Base-by-base conservation (phyloP, 495 filamentous ascomycete species). In the Chaetomium cochliodes region DNA sequence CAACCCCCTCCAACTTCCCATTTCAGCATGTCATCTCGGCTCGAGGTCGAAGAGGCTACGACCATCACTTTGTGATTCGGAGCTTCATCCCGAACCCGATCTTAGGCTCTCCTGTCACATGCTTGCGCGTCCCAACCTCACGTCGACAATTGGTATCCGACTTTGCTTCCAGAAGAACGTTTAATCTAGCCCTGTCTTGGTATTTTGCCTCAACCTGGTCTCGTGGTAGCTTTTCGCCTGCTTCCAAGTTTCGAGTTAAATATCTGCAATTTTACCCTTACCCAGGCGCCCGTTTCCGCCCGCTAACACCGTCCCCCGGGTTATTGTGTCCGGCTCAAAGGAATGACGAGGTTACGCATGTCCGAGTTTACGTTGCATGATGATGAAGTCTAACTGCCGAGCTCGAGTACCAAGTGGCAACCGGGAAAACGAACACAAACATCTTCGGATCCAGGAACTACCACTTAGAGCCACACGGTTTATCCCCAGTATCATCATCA, bases 81-180 rank as follows among this genome's bases (percentile, higher is more conserved):
- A 53, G 51, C 26, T 26, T 53, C 51, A 33, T 56, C 53, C 53
- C 53, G 53, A 6, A 39, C 16, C 30, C 53, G 30, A 39, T 39
- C 30, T 26, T 7, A 26, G 11, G 13, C 41, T 44, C 13, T 53
- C 6, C 18, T 39, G n/a, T 39, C 30, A 30, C 33, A 23, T 6
- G 53, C 53, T 56, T 56, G 53, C 53, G 30, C 33, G 53, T 56
- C 53, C 13, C 9, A 18, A 18, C 18, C 22, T 20, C 12, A 15
- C 41, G 13, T 18, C 41, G 9, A 44, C 41, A 3, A 44, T 4
- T 44, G 11, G 13, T 18, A 44, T 44, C 13, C 18, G 0, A 18
- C 2, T 44, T 16, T 44, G 33, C 41, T 39, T 39, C 28, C 30
- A 56, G 16, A 18, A 23, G 49, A 5, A 44, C 41, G 41, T 16